phyloP scores from a whole-genome alignment of 257 asterid genomes.

The Salvia hispanica region DNA sequence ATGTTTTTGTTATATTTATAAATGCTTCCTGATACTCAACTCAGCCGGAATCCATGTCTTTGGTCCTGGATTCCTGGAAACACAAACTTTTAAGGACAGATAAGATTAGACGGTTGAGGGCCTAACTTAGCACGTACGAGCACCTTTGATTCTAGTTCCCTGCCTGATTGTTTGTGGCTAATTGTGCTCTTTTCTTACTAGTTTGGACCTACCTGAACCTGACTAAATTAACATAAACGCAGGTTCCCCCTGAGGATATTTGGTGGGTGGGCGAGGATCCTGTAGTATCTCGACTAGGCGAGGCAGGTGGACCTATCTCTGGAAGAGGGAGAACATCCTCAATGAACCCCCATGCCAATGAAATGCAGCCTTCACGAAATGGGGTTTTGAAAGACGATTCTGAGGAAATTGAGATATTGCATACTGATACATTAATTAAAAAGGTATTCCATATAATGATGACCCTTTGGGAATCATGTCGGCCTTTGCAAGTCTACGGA shows the following conservation, averaged over 20 bases:
- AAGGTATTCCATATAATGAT: slow-evolving; percentile 49
- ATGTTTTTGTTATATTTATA: not conserved
- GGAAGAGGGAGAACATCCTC: slow-evolving; percentile 58
- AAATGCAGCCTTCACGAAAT: slow-evolving; percentile 55
- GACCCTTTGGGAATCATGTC: not conserved
- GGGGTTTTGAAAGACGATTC: slow-evolving; percentile 46
- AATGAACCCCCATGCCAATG: slow-evolving; percentile 49
- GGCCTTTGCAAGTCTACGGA: slow-evolving; percentile 8
- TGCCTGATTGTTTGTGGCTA: slow-evolving; percentile 28
- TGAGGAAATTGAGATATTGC: slow-evolving; percentile 76
- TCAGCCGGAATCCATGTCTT: not conserved
- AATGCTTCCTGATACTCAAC: slow-evolving; percentile 21
- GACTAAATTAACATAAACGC: slow-evolving; percentile 32
- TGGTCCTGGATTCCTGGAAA: slow-evolving; percentile 2
- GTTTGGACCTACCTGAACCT: not conserved
- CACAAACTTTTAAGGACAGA: not conserved
- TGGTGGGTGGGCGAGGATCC: slow-evolving; percentile 94
- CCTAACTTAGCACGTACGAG: slow-evolving; percentile 10
- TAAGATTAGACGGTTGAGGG: slow-evolving; percentile 10
- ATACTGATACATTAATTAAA: slow-evolving; percentile 81
- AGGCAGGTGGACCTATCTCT: slow-evolving; percentile 44
- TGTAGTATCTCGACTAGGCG: slow-evolving; percentile 57
- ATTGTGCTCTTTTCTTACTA: not conserved
- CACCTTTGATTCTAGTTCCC: slow-evolving; percentile 3
- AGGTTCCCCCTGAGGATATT: slow-evolving; percentile 85